Percentiles rank a stretch among this genome's conserved stretches.
phyloP scores from a whole-genome alignment of 2,329 filamentous ascomycete genomes.

The Ambrosiella xylebori region DNA sequence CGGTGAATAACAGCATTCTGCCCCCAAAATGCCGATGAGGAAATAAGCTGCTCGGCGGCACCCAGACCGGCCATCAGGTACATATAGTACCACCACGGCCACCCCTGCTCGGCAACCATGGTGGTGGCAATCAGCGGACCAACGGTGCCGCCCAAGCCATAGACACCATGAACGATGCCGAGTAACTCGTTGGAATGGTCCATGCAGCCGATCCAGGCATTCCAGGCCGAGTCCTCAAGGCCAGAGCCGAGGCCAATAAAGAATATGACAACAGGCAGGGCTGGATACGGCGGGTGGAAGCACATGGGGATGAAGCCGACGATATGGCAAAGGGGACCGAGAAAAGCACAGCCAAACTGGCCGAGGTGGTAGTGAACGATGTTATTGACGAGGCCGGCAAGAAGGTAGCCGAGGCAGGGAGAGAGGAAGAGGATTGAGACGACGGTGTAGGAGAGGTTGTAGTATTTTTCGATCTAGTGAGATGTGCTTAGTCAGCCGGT shows the following conservation, averaged over 20 bases:
- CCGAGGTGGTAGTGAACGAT: slow-evolving; percentile 46
- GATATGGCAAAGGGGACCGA: slow-evolving; percentile 46
- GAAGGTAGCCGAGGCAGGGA: slow-evolving; percentile 46
- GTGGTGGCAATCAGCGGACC: slow-evolving; percentile 53
- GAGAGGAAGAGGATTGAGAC: slow-evolving; percentile 51
- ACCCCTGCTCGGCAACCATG: slow-evolving; percentile 45
- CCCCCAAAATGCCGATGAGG: slow-evolving; percentile 42
- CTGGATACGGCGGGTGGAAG: slow-evolving; percentile 52
- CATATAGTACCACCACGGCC: slow-evolving; percentile 59
- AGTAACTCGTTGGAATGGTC: slow-evolving; percentile 54
- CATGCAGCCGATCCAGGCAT: slow-evolving; percentile 53
- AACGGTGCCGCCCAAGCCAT: slow-evolving; percentile 54
- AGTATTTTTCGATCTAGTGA: slow-evolving; percentile 26
- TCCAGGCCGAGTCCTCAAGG: slow-evolving; percentile 42
- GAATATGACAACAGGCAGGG: slow-evolving; percentile 46
- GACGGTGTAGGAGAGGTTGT: slow-evolving; percentile 41
- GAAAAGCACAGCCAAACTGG: slow-evolving; percentile 52
- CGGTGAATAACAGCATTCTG: slow-evolving; percentile 42
- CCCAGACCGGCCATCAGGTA: slow-evolving; percentile 52
- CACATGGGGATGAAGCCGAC: slow-evolving; percentile 47
- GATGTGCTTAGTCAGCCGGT: background rate
- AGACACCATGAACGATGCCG: slow-evolving; percentile 54
- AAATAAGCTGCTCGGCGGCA: slow-evolving; percentile 35
- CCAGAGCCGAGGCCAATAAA: slow-evolving; percentile 57
- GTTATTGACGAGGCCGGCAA: slow-evolving; percentile 48